Evolutionary conservation across 176 grass and related monocot genomes (phyloP), one percentile per base, ranked within the genome.

Genomic region (Triticum aestivum): DNA sequence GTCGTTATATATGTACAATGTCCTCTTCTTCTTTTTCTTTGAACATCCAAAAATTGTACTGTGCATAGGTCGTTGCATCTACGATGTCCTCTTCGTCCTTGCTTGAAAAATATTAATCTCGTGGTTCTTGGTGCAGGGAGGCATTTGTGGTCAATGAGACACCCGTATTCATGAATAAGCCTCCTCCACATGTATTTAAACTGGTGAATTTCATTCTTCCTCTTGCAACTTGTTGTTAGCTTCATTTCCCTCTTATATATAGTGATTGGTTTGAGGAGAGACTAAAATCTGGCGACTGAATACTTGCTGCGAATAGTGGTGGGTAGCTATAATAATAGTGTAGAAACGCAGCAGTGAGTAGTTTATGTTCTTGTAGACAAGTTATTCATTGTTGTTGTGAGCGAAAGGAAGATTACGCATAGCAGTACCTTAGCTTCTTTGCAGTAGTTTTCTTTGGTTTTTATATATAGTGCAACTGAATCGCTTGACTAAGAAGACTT

Each of bases 101-200:
- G 83, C 59, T 73, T n/a, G 23, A 81, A 21, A 67, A 44, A 59
- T 83, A 47, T 67, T 79, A 44, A 64, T 54, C 9, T 74, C 5
- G 61, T 76, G 61, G n/a, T 84, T 84, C 47, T 65, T 88, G 69
- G 62, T 88, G 39, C 77, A 85, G 89, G 49, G 70, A 81, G 12
- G 51, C 61, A 62, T 69, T 27, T 85, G 51, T 71, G 62, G 39
- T 32, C 39, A 81, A 23, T 77, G 77, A 85, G 63, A 51, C 26
- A 0, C 41, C 38, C 1, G 0, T 52, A 30, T 24, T 87, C 75
- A 23, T 81, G 69, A 81, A 88, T 77, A 83, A 88, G 62, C 30
- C 69, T 52, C 76, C 29, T 80, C 76, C 76, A 61, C 75, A 54
- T 80, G 89, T 85, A 88, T 64, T 86, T 66, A 80, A 21, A 58